Conservation (phyloP, 768 basidiomycete species). For the Auricularia heimuer region DNA sequence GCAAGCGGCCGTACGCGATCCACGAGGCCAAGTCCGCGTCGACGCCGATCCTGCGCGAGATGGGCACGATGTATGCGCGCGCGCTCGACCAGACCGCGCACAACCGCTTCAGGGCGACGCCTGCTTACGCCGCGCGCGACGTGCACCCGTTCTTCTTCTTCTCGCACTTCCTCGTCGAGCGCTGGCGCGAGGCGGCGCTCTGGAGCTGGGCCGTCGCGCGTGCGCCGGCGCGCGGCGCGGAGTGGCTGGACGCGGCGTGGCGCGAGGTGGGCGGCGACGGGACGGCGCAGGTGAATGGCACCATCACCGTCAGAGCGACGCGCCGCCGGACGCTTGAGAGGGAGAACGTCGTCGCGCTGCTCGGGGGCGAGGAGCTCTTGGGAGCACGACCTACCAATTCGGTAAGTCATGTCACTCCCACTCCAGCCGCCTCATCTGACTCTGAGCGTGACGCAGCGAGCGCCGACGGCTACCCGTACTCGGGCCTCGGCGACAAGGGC, state of each 20-base stretch:
- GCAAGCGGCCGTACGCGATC: constrained; percentile 29
- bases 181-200: constrained; percentile 27
- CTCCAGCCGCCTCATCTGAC: not conserved
- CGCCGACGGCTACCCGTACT: constrained; percentile 27
- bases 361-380: constrained; percentile 2
- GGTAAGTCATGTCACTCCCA: not conserved
- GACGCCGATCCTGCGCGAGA: constrained; percentile 25
- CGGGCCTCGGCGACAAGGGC: constrained; percentile 7
- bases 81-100: constrained; percentile 22
- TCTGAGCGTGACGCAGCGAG: constrained; percentile 16
- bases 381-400: constrained; percentile 6
- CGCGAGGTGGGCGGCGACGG: constrained; percentile 19
- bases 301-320: not conserved
- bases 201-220: constrained; percentile 28
- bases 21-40: constrained; percentile 31
- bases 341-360: not conserved
- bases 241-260: constrained; percentile 19
- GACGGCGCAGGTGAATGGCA: constrained; percentile 1
- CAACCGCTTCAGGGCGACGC: constrained; percentile 24
- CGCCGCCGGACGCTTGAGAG: constrained; percentile 4
- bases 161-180: constrained; percentile 25
- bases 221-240: constrained; percentile 8
- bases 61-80: constrained; percentile 20
- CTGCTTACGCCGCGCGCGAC: constrained; percentile 19
- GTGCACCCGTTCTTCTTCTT: constrained; percentile 25